Conservation (phyloP, 495 filamentous ascomycete genomes). For the Acidiella bohemica region DNA sequence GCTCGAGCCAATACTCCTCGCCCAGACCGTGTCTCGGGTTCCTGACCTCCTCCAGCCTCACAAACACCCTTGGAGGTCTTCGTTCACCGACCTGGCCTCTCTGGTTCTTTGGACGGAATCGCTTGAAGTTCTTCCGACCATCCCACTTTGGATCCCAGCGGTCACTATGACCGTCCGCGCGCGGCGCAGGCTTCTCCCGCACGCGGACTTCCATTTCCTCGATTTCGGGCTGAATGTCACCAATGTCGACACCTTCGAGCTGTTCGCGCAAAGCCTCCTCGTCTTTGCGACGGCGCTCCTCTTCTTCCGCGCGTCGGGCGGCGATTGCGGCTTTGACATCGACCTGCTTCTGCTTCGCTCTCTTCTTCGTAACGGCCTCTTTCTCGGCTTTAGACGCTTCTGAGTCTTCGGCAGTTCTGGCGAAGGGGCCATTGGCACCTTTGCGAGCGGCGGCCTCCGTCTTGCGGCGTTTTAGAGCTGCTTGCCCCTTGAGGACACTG, state of each 20-base stretch:
- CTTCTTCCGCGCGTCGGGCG: slow-evolving; percentile 53
- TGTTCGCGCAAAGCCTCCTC: slow-evolving; percentile 41
- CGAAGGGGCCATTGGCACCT: slow-evolving; percentile 8
- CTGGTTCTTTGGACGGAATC: slow-evolving; percentile 56
- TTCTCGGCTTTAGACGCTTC: slow-evolving; percentile 1
- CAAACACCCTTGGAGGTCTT: slow-evolving; percentile 49
- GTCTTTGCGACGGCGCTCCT: slow-evolving; percentile 46
- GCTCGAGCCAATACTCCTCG: slow-evolving; percentile 65
- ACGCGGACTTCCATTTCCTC: slow-evolving; percentile 57
- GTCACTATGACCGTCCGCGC: slow-evolving; percentile 29
- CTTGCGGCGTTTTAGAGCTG: slow-evolving; percentile 56
- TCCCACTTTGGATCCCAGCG: slow-evolving; percentile 91
- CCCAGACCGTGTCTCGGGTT: slow-evolving; percentile 72
- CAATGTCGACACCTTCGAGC: slow-evolving; percentile 46
- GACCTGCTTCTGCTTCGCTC: slow-evolving; percentile 38
- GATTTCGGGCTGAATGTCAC: slow-evolving; percentile 59
- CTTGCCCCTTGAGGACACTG: slow-evolving; percentile 46
- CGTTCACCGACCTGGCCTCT: slow-evolving; percentile 33
- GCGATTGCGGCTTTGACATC: slow-evolving; percentile 59
- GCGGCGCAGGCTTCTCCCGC: slow-evolving; percentile 18
- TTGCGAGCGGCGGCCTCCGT: slow-evolving; percentile 31
- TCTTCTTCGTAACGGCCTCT: slow-evolving; percentile 10
- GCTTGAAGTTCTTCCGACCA: slow-evolving; percentile 93
- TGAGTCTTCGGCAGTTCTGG: slow-evolving; percentile 5
- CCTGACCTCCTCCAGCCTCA: slow-evolving; percentile 65